Conservation (phyloP, 805 yeast genomes). For the Candida dajiaensis region DNA sequence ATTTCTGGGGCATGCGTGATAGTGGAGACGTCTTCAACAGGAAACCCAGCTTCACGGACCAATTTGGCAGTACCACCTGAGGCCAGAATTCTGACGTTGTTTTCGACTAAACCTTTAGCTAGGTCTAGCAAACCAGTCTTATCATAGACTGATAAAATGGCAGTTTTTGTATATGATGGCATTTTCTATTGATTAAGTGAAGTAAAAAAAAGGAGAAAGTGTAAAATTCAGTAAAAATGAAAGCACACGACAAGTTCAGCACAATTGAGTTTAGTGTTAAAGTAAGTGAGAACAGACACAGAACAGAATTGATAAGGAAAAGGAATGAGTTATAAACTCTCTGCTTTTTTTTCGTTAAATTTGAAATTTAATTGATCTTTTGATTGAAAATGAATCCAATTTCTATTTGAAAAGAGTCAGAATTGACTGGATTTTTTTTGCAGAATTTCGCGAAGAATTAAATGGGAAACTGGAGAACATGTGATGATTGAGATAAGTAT, state of each 20-base stretch:
- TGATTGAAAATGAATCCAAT: slow-evolving; percentile 7
- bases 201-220: slow-evolving; percentile 2
- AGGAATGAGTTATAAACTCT: not conserved
- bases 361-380: not conserved
- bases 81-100: slow-evolving; percentile 87
- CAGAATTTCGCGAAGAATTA: not conserved
- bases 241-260: not conserved
- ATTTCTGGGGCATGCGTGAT: slow-evolving; percentile 99
- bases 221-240: not conserved
- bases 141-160: slow-evolving; percentile 94
- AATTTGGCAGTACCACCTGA: slow-evolving; percentile 96
- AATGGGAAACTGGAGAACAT: not conserved
- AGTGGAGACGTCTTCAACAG: slow-evolving; percentile 91
- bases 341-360: not conserved
- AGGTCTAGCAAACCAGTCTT: slow-evolving; percentile 94
- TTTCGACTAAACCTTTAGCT: slow-evolving; percentile 88
- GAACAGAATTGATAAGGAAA: not conserved
- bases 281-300: not conserved
- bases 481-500: too few relatives aligned
- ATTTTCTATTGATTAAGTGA: slow-evolving; percentile 8
- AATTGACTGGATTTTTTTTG: not conserved
- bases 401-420: slow-evolving; percentile 10
- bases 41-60: slow-evolving; percentile 96
- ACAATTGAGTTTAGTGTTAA: not conserved
- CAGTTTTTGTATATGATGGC: slow-evolving; percentile 60